Conservation (phyloP, 768 basidiomycete genomes). For the Gloeopeniophorella convolvens region DNA sequence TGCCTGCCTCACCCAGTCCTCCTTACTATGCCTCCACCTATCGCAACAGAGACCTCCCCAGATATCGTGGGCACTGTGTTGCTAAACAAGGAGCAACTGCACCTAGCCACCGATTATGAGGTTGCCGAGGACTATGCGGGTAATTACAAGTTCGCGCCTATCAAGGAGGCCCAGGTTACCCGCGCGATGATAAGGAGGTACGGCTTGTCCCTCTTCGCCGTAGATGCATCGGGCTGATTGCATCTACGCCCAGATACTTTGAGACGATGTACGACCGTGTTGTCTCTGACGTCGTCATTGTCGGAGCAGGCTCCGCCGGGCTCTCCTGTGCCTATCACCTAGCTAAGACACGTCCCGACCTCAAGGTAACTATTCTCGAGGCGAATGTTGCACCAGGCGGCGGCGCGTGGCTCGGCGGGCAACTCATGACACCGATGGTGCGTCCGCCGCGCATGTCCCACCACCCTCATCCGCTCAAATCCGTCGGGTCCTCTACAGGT, state of each 20-base stretch:
- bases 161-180: slow-evolving; percentile 69
- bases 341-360: slow-evolving; percentile 58
- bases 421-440: slow-evolving; percentile 77
- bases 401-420: slow-evolving; percentile 73
- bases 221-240: neutral
- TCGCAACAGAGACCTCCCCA: slow-evolving; percentile 25
- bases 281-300: slow-evolving; percentile 72
- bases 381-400: slow-evolving; percentile 67
- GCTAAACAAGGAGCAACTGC: slow-evolving; percentile 24
- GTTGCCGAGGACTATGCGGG: slow-evolving; percentile 53
- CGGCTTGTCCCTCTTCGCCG: neutral
- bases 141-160: slow-evolving; percentile 62
- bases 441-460: neutral
- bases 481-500: slow-evolving; percentile 36
- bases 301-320: slow-evolving; percentile 63
- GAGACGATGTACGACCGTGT: slow-evolving; percentile 65
- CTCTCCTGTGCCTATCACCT: slow-evolving; percentile 71
- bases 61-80: slow-evolving; percentile 7
- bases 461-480: neutral
- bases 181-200: slow-evolving; percentile 75
- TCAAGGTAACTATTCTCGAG: slow-evolving; percentile 62
- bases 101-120: slow-evolving; percentile 29
- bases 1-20: neutral
- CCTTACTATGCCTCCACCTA: slow-evolving; percentile 33
- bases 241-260: slow-evolving; percentile 63